Evolutionary conservation across 2,329 filamentous ascomycete species (phyloP), one percentile per base, ranked within the genome.

Genomic region (Aspergillus sp.): DNA sequence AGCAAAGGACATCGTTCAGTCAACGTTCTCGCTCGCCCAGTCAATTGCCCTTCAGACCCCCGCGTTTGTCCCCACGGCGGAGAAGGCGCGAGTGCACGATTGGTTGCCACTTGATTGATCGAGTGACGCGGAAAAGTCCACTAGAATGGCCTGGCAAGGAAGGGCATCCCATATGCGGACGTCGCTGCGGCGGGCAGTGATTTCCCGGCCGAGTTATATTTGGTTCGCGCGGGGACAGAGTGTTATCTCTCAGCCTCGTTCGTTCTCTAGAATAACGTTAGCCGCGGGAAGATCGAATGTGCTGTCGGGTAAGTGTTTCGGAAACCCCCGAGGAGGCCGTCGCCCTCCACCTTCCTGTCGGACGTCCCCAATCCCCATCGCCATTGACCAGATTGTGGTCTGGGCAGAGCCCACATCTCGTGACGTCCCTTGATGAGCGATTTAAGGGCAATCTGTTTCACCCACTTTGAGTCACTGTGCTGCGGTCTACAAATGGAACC

Each of bases 81-180:
- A 58, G 55, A 50, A 59, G 51, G 54, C 21, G 41, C 41, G 44
- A 60, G 31, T 55, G 55, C 47, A 48, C 61, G 40, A 60, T 62
- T 62, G 60, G 62, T 50, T 52, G 55, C 23, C 39, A 51, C 12
- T 49, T 19, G 35, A 39, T 37, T 19, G 52, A 12, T 48, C 27
- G 41, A 21, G 37, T 25, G n/a, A 31, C 48, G 17, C 33, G 52
- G 25, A 47, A 49, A 52, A 40, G 46, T 52, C 39, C 23, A 35
- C 11, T 19, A 39, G 9, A 49, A 72, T 72, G 70, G 64, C 67
- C 65, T 68, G 66, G 68, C 69, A 69, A 66, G 69, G 65, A 59
- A 64, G 73, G 48, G 64, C 66, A 52, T 64, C 66, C 51, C 66
- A 58, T 46, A 52, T 67, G 64, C 70, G 70, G 69, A 65, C 68